Evolutionary conservation across 2,329 filamentous ascomycete species (phyloP).

Genomic region (Ciborinia camelliae): DNA sequence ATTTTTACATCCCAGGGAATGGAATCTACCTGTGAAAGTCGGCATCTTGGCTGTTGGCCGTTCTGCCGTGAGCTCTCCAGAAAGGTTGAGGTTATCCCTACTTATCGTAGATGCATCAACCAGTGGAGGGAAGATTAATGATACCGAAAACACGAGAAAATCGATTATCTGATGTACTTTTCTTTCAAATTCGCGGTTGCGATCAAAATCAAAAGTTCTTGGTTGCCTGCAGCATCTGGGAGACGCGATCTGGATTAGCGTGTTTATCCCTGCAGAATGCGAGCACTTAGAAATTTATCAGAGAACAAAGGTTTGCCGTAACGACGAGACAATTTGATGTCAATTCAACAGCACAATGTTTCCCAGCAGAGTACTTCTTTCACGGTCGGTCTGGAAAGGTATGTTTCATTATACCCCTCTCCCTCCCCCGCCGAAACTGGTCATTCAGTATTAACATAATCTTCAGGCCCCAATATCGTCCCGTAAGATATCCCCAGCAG

Average conservation of each 20-base stretch:
- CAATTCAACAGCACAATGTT: constrained; percentile 46
- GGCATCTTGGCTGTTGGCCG: constrained; percentile 29
- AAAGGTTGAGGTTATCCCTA: neutral
- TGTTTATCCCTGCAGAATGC: constrained; percentile 24
- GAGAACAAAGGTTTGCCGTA: constrained; percentile 14
- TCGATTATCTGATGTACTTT: neutral
- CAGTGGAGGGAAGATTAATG: neutral
- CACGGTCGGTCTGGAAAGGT: constrained; percentile 76
- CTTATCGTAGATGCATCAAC: neutral
- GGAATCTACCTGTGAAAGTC: constrained; percentile 25
- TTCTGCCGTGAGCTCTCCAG: neutral
- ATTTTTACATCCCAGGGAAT: neutral
- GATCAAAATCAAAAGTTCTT: neutral
- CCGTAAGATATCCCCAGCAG: constrained; percentile 50
- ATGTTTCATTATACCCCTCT: constrained; percentile 23
- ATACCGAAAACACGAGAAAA: constrained; percentile 7
- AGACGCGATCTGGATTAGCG: constrained; percentile 29
- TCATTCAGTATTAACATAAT: constrained; percentile 23
- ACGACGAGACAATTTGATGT: constrained; percentile 3
- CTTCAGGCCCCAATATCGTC: constrained; percentile 64
- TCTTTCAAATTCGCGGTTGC: neutral
- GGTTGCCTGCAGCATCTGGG: constrained; percentile 18
- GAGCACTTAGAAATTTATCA: constrained; percentile 6
- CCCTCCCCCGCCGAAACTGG: too few relatives aligned
- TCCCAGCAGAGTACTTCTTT: constrained; percentile 54